Evolutionary conservation across 1,284 basidiomycete genomes (phyloP).

Genomic region (Ganoderma resinaceum): DNA sequence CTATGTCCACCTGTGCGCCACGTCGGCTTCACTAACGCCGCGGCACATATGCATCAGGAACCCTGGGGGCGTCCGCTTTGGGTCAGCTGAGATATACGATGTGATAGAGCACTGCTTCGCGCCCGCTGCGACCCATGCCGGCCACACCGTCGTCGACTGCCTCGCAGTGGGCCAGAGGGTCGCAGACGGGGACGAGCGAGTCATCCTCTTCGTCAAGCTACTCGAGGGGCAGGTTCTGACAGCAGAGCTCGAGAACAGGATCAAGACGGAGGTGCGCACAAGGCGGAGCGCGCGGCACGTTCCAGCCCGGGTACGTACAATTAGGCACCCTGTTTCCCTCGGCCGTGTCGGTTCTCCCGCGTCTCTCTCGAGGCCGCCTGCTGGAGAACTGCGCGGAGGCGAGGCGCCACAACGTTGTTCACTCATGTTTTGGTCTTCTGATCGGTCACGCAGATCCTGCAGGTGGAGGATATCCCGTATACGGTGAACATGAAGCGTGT

Average conservation of each 20-base stretch:
- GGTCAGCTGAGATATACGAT: conserved; percentile 87
- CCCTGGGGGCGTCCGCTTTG: conserved; percentile 87
- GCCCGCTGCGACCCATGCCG: conserved; percentile 45
- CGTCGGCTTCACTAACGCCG: conserved; percentile 26
- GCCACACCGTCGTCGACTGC: conserved; percentile 67
- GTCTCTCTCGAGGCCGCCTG: not conserved
- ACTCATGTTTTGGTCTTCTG: conserved; percentile 18
- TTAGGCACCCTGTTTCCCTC: conserved; percentile 7
- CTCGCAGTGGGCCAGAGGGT: conserved; percentile 82
- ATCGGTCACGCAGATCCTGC: conserved; percentile 58
- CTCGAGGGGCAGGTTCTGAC: conserved; percentile 58
- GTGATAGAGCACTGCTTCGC: conserved; percentile 74
- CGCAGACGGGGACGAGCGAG: conserved; percentile 81
- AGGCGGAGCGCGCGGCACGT: conserved; percentile 80
- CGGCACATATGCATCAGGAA: conserved; percentile 54
- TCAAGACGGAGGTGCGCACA: conserved; percentile 69
- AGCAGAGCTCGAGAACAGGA: conserved; percentile 58
- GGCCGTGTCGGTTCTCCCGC: conserved; percentile 15
- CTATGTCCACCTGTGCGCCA: not conserved
- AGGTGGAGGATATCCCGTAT: conserved; percentile 80
- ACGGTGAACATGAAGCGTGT: conserved; percentile 89
- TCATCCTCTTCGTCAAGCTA: conserved; percentile 84
- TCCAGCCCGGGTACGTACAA: conserved; percentile 62
- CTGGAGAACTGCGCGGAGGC: conserved; percentile 4
- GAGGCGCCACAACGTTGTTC: conserved; percentile 31